These are phyloP conservation scores for Xanthoconium separans DNA, from an alignment of 1,284 basidiomycete genomes.

Conservation along the genomic window DNA sequence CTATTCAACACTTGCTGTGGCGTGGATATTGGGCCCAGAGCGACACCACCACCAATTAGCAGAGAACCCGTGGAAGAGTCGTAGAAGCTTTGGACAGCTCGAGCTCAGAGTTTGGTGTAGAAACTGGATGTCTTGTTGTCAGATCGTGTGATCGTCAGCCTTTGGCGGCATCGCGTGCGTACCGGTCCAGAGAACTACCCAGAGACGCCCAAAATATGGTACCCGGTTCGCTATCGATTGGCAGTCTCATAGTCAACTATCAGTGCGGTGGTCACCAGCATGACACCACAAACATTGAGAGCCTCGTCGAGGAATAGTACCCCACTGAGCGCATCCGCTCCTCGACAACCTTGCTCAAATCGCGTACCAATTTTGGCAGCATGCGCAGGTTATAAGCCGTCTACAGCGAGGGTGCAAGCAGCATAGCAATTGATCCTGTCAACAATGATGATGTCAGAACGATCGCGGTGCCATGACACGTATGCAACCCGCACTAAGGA, in stretches of 20 bases:
- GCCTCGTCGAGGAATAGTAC: too few species aligned
- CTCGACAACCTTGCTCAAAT: conserved; percentile 84
- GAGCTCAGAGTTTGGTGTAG: conserved; percentile 83
- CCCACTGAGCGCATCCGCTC: too few species aligned
- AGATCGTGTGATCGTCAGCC: conserved; percentile 42
- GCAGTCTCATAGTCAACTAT: conserved; percentile 4
- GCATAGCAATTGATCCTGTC: conserved; percentile 75
- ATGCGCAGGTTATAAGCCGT: conserved; percentile 91
- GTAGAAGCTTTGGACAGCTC: conserved; percentile 82
- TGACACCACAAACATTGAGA: conserved; percentile 84
- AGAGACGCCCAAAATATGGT: conserved; percentile 89
- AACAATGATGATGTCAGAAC: not conserved
- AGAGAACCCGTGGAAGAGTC: conserved; percentile 95
- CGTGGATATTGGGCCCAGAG: conserved; percentile 78
- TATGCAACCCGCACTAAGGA: conserved; percentile 56
- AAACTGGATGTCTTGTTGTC: conserved; percentile 60
- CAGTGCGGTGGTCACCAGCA: conserved; percentile 62
- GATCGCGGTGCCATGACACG: not conserved
- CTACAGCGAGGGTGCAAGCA: conserved; percentile 89
- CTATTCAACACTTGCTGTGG: conserved; percentile 77
- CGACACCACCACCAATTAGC: conserved; percentile 77
- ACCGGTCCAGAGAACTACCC: conserved; percentile 75
- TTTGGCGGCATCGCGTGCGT: conserved; percentile 74
- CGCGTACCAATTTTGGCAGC: conserved; percentile 75
- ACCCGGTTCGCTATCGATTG: conserved; percentile 87